Evolutionary conservation across 768 basidiomycete species (phyloP).

Genomic region (Leccinum subtestaceum): DNA sequence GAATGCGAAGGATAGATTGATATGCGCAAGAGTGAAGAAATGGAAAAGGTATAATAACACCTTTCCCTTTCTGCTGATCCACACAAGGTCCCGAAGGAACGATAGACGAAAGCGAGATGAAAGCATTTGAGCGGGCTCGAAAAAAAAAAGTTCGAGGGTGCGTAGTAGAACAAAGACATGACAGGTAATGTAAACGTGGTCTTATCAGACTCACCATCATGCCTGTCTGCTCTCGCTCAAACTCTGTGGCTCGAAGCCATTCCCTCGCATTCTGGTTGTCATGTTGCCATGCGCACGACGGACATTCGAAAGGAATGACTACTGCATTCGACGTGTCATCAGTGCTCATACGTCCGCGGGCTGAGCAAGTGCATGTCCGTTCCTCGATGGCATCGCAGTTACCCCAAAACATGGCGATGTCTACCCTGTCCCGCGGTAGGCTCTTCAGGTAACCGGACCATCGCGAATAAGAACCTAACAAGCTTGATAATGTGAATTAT

Average conservation of each 20-base stretch:
- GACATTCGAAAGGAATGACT: constrained; percentile 8
- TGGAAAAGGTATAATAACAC: constrained; percentile 8
- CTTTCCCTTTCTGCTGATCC: constrained; percentile 5
- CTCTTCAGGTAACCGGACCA: constrained; percentile 70
- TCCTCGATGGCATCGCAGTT: constrained; percentile 21
- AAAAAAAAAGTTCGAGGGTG: constrained; percentile 3
- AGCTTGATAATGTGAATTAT: constrained; percentile 35
- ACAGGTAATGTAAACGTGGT: constrained; percentile 5
- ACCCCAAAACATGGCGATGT: constrained; percentile 65
- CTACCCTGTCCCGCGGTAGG: constrained; percentile 49
- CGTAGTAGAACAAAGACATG: neutral
- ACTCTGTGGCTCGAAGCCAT: constrained; percentile 36
- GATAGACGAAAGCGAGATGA: constrained; percentile 10
- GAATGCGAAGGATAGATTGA: constrained; percentile 8
- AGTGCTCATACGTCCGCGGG: constrained; percentile 13
- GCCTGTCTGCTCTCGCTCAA: constrained; percentile 24
- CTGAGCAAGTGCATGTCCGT: constrained; percentile 16
- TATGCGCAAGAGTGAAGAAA: constrained; percentile 1
- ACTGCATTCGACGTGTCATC: constrained; percentile 8
- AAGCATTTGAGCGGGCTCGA: constrained; percentile 2
- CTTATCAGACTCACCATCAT: constrained; percentile 26
- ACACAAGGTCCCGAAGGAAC: constrained; percentile 12
- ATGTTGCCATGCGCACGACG: constrained; percentile 17
- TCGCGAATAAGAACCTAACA: constrained; percentile 46
- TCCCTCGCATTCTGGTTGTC: constrained; percentile 32